A percentile compares a stretch with the other conserved stretches of the same genome.
These are phyloP conservation scores for Puccinellia tenuiflora DNA, from an alignment of 176 grass and related monocot species.

Conservation along the genomic window DNA sequence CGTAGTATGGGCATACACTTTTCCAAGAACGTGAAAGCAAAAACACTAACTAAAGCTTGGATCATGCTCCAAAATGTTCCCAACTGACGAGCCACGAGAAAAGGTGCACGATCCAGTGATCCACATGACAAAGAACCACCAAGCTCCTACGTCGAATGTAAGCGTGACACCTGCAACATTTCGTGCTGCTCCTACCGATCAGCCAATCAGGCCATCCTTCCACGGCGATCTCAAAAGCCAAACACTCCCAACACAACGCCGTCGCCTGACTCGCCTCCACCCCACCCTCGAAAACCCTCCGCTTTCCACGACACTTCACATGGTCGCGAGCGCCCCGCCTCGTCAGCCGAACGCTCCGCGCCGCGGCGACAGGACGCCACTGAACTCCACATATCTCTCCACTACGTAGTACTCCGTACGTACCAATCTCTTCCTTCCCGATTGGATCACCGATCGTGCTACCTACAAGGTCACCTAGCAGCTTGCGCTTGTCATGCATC, in stretches of 20 bases:
- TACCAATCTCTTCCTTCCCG: background rate
- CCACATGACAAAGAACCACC: background rate
- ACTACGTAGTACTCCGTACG: no score
- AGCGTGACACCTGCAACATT: background rate
- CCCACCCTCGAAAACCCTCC: background rate
- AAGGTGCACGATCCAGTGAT: background rate
- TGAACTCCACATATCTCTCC: conserved; percentile 27
- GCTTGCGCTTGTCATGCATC: background rate
- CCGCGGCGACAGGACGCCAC: conserved; percentile 20
- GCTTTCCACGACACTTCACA: conserved; percentile 66
- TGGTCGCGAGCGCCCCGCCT: conserved; percentile 35
- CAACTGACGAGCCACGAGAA: background rate
- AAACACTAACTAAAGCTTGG: background rate
- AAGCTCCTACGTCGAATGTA: background rate
- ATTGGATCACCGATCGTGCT: background rate
- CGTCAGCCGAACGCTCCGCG: conserved; percentile 18
- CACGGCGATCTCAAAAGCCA: conserved; percentile 26
- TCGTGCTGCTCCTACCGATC: background rate
- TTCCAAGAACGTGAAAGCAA: background rate
- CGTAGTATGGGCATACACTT: background rate
- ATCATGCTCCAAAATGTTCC: background rate
- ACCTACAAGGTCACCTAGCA: background rate
- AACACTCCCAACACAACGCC: conserved; percentile 17
- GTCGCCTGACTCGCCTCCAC: conserved; percentile 25
- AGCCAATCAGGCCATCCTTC: background rate